Base-by-base conservation (phyloP, 768 basidiomycete species). In the Tylopilus intermedius region DNA sequence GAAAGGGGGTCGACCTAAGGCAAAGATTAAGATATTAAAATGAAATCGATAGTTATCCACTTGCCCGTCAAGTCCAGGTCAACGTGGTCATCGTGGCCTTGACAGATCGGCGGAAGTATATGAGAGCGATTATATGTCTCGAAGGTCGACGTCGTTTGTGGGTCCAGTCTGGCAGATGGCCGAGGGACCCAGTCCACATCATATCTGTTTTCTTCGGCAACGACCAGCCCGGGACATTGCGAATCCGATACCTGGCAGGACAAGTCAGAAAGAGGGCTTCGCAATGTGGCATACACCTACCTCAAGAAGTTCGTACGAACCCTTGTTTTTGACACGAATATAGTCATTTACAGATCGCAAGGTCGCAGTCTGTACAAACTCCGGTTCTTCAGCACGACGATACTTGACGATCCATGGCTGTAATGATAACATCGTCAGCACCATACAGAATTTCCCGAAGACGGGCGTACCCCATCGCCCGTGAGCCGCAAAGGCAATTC, bases 381-480 rank as follows among this genome's bases (percentile, higher is more conserved):
- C 73, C 1, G 77, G 73, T 4, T 71, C 72, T 22, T 78, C 78
- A 7, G 68, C 64, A 33, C 73, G 77, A 30, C 82, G 81, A 67
- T 94, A 97, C 53, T 79, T 82, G 42, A 99, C 67, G 13, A 72
- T 77, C 95, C 95, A 99, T 7, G 95, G 93, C 94, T 97, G 60
- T 22, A 8, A 26, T 45, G 49, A 39, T 40, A 50, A 22, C 9
- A 52, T 47, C 9, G 21, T 40, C 51, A 48, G 46, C 49, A 56
- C 15, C 18, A 37, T 46, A 42, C 15, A 8, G 56, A 6, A 18
- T 42, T 21, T 27, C 33, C 6, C 8, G 39, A n/a, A 42, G 32
- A 35, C 18, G 14, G 4, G 72, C 84, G 56, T 69, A 95, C 94
- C 45, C 84, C 87, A 67, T 94, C 89, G 5, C 96, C 96, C 18